These are phyloP conservation scores for Vaccinium corymbosum DNA, from an alignment of 148 eudicot genomes.

Conservation along the genomic window DNA sequence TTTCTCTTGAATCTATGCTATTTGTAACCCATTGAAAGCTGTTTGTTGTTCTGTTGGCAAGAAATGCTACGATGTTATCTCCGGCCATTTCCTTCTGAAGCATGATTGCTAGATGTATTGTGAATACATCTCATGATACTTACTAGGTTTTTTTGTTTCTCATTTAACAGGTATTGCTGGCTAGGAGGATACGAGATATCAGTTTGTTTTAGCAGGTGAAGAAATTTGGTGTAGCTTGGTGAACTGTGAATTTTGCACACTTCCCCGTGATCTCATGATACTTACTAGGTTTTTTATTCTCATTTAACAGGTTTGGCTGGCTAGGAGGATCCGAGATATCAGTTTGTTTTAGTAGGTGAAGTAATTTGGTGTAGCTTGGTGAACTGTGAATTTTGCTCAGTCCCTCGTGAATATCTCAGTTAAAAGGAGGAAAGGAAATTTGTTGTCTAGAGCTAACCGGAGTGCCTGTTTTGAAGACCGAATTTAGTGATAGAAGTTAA, in stretches of 20 bases:
- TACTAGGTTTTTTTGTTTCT: not conserved
- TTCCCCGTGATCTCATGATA: not conserved
- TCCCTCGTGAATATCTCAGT: constrained; percentile 16
- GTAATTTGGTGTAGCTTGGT: constrained; percentile 23
- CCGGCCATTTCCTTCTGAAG: constrained; percentile 7
- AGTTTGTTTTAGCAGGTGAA: not conserved
- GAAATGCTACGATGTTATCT: not conserved
- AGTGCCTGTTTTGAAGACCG: constrained; percentile 21
- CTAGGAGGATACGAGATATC: not conserved
- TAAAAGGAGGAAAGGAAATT: constrained; percentile 9
- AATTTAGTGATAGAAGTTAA: constrained; percentile 27
- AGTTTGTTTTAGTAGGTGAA: constrained; percentile 18
- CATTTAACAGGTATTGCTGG: not conserved
- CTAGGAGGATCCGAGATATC: constrained; percentile 26
- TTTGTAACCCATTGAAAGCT: constrained; percentile 1
- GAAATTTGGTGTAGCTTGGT: constrained; percentile 3
- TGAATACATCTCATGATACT: not conserved
- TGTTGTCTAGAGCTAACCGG: constrained; percentile 19
- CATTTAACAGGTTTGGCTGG: constrained; percentile 33
- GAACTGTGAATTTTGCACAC: not conserved
- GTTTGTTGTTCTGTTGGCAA: not conserved
- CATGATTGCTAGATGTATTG: not conserved
- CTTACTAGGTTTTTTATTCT: constrained; percentile 2
- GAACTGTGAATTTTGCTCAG: constrained; percentile 23
- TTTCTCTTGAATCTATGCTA: not conserved